Conservation (phyloP, 345 rosid genomes). For the Populus ilicifolia region DNA sequence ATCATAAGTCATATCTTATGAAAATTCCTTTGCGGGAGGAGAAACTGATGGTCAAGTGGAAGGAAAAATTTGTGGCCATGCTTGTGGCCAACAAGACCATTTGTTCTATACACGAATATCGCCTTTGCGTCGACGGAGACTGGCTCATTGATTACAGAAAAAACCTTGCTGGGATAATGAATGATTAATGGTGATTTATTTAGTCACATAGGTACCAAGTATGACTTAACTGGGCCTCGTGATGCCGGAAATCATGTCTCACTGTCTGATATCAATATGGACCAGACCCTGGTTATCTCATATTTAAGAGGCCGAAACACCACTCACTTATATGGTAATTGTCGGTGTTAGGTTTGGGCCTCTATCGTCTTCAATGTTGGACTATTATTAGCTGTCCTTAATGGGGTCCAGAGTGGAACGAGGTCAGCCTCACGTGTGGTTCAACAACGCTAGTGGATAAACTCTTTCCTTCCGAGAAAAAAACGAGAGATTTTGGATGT, state of each 20-base stretch:
- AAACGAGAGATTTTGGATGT: no score
- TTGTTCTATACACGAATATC: neutral
- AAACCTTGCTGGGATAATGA: neutral
- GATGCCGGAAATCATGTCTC: conserved; percentile 37
- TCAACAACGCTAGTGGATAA: neutral
- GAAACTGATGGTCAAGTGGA: neutral
- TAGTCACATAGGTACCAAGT: neutral
- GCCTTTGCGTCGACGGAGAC: neutral
- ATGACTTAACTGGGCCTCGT: conserved; percentile 2
- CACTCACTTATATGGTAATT: neutral
- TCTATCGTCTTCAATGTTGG: neutral
- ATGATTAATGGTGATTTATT: neutral
- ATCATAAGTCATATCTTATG: neutral
- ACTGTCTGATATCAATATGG: conserved; percentile 24
- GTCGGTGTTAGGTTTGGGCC: conserved; percentile 24
- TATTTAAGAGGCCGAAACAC: conserved; percentile 12
- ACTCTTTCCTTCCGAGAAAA: neutral
- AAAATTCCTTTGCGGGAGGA: no score
- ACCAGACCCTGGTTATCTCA: neutral
- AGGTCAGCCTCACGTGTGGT: neutral
- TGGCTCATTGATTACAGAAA: neutral
- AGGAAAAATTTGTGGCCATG: conserved; percentile 7
- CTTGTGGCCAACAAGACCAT: conserved; percentile 10
- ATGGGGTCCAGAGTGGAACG: neutral
- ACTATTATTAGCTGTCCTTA: neutral